These are phyloP conservation scores for Paramecium octaurelia DNA, from an alignment of 73 alveolate species.

Conservation along the genomic window DNA sequence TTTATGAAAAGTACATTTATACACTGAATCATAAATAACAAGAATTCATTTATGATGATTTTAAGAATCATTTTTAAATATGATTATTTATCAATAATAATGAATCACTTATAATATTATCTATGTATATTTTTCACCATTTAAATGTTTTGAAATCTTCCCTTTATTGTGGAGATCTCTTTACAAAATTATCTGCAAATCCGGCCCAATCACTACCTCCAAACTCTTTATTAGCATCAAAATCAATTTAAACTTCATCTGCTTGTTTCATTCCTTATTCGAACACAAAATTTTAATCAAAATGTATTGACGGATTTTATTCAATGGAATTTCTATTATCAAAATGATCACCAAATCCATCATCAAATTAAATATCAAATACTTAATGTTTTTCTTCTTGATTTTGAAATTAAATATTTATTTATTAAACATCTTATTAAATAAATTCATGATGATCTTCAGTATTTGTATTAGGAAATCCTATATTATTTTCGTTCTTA, in stretches of 20 bases:
- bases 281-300: neutral
- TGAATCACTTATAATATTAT: neutral
- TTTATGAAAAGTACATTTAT: constrained; percentile 64
- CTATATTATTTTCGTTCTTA: neutral
- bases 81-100: neutral
- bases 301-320: neutral
- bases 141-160: neutral
- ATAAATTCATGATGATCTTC: neutral
- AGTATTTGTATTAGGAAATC: neutral
- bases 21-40: constrained; percentile 69
- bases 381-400: neutral
- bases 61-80: constrained; percentile 38
- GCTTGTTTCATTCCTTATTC: neutral
- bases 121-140: neutral
- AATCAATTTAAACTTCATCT: neutral
- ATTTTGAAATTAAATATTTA: neutral
- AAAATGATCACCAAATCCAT: neutral
- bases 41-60: constrained; percentile 71
- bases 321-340: neutral
- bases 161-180: neutral
- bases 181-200: neutral
- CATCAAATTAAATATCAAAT: neutral
- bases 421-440: neutral
- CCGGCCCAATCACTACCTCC: neutral
- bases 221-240: constrained; percentile 41